A percentile compares a stretch with the other conserved stretches of the same genome.
phyloP scores from a whole-genome alignment of 2,329 filamentous ascomycete species.

The Sporothrix phasma region DNA sequence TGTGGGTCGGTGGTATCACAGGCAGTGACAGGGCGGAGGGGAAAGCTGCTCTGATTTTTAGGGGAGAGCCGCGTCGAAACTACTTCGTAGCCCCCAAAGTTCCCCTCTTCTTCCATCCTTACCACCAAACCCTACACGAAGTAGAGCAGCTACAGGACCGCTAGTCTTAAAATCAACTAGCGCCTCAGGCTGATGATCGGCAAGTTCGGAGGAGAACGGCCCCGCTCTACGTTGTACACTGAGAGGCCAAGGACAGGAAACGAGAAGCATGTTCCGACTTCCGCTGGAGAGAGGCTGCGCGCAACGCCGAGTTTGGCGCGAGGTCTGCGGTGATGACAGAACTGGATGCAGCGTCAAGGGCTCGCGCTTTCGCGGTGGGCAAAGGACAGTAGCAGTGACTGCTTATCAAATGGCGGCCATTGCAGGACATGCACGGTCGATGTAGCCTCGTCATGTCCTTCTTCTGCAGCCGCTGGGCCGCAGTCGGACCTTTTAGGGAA shows the following conservation, averaged over 20 bases:
- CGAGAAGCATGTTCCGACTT: not conserved
- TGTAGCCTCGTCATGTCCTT: not conserved
- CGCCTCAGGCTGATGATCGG: slow-evolving; percentile 6
- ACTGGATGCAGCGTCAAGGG: not conserved
- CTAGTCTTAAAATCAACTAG: slow-evolving; percentile 10
- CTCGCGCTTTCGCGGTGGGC: not conserved
- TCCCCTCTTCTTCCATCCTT: not conserved
- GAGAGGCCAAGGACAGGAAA: not conserved
- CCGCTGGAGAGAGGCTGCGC: not conserved
- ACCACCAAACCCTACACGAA: not conserved
- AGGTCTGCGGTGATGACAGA: not conserved
- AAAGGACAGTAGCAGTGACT: not conserved
- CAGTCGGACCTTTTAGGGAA: not conserved
- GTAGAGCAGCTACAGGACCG: no score
- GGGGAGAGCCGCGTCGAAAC: not conserved
- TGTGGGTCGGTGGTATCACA: not conserved
- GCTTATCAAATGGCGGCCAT: not conserved
- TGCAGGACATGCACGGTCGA: not conserved
- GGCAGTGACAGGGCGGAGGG: not conserved
- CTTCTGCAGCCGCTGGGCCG: not conserved
- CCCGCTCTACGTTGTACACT: slow-evolving; percentile 9
- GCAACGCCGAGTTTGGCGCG: not conserved
- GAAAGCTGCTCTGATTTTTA: not conserved
- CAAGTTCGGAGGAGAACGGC: slow-evolving; percentile 17
- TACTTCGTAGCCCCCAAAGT: not conserved